These are phyloP conservation scores for Ophiocordyceps robertsii DNA, from an alignment of 2,329 filamentous ascomycete genomes.

Conservation along the genomic window DNA sequence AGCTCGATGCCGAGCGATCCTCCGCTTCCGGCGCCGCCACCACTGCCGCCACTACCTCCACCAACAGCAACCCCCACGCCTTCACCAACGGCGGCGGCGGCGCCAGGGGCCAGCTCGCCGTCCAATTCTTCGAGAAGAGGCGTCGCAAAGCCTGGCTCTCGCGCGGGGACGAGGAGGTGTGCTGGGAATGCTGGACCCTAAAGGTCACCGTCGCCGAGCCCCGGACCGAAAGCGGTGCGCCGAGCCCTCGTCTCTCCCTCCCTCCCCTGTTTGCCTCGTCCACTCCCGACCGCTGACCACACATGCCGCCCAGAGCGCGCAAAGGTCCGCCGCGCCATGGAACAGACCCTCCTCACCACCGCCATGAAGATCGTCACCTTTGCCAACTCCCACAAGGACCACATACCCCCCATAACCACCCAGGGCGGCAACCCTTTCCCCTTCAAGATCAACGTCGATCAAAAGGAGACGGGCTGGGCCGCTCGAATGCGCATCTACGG, in stretches of 20 bases:
- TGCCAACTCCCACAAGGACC: slow-evolving; percentile 81
- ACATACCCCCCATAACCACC: slow-evolving; percentile 93
- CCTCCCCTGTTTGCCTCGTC: neutral
- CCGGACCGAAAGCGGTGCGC: slow-evolving; percentile 70
- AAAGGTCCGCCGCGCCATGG: slow-evolving; percentile 84
- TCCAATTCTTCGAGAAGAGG: slow-evolving; percentile 93
- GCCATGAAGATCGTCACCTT: slow-evolving; percentile 82
- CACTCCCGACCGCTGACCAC: neutral
- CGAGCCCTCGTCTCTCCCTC: slow-evolving; percentile 4
- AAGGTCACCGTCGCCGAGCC: slow-evolving; percentile 89
- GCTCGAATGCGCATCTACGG: slow-evolving; percentile 65
- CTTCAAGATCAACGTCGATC: slow-evolving; percentile 83
- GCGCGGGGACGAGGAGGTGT: slow-evolving; percentile 77
- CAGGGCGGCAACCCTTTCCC: slow-evolving; percentile 91
- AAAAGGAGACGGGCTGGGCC: slow-evolving; percentile 64
- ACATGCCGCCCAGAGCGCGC: slow-evolving; percentile 50
- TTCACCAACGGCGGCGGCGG: slow-evolving; percentile 24
- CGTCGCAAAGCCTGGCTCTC: slow-evolving; percentile 71
- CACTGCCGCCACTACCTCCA: slow-evolving; percentile 4
- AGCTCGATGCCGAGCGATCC: slow-evolving; percentile 50
- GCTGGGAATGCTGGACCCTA: slow-evolving; percentile 93
- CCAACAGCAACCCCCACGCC: slow-evolving; percentile 5
- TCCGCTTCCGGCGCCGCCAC: slow-evolving; percentile 8
- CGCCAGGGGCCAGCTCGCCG: slow-evolving; percentile 63
- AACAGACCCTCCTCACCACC: slow-evolving; percentile 73